A percentile compares a stretch with the other conserved stretches of the same genome.
These are phyloP conservation scores for Skeletonema costatum DNA, from an alignment of 108 stramenopile genomes.

Conservation along the genomic window DNA sequence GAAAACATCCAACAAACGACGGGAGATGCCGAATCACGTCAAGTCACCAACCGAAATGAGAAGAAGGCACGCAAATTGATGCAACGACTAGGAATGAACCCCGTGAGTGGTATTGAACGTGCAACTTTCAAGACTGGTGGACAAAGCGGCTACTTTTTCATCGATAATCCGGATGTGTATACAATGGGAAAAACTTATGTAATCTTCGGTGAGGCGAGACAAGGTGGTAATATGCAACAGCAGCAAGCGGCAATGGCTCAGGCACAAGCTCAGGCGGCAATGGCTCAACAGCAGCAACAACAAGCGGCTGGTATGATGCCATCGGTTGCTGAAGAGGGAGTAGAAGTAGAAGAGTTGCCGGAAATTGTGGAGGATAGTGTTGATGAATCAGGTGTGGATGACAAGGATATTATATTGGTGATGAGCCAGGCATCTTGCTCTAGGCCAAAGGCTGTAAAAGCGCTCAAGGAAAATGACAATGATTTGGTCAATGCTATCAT, in stretches of 20 bases:
- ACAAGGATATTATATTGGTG: conserved; percentile 83
- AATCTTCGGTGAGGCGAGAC: conserved; percentile 76
- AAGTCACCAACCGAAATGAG: conserved; percentile 72
- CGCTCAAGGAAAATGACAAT: conserved; percentile 77
- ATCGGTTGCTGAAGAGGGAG: background rate
- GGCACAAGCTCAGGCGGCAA: conserved; percentile 33
- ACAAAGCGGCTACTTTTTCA: conserved; percentile 65
- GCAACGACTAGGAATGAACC: conserved; percentile 73
- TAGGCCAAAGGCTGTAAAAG: conserved; percentile 63
- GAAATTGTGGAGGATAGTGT: conserved; percentile 28
- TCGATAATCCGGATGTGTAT: conserved; percentile 78
- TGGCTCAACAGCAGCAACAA: conserved; percentile 12
- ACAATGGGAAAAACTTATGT: conserved; percentile 65
- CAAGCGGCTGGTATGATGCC: conserved; percentile 16
- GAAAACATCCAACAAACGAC: conserved; percentile 9
- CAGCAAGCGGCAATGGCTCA: conserved; percentile 56
- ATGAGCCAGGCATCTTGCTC: conserved; percentile 70
- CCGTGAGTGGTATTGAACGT: conserved; percentile 67
- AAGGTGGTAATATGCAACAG: conserved; percentile 49
- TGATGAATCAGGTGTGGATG: conserved; percentile 73
- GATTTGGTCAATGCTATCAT: conserved; percentile 92
- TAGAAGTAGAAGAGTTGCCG: background rate
- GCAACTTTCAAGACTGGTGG: conserved; percentile 83
- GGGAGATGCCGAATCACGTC: conserved; percentile 9
- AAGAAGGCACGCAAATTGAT: conserved; percentile 90